Conservation (phyloP, 2,329 filamentous ascomycete species). For the Lasiodiplodia theobromae region DNA sequence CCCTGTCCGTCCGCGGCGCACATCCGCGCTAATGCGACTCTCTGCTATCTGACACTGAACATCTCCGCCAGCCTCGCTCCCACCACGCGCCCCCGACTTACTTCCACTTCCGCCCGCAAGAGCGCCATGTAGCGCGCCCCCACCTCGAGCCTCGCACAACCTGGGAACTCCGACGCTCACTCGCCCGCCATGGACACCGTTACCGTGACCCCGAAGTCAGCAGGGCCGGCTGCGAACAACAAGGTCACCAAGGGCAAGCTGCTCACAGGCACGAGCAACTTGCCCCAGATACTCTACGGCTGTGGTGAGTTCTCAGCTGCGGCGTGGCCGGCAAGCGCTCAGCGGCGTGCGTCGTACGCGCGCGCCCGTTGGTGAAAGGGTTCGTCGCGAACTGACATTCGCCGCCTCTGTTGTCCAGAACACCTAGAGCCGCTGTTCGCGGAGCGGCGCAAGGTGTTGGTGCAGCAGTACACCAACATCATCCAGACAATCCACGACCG, state of each 20-base stretch:
- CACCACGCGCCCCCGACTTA: not conserved
- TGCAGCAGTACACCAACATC: constrained; percentile 75
- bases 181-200: constrained; percentile 41
- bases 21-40: constrained; percentile 24
- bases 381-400: constrained; percentile 10
- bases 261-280: constrained; percentile 45
- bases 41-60: constrained; percentile 25
- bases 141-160: constrained; percentile 10
- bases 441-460: constrained; percentile 71
- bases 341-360: not conserved
- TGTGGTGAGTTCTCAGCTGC: constrained; percentile 42
- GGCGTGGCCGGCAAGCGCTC: not conserved
- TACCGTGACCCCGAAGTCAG: constrained; percentile 49
- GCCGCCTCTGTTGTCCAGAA: constrained; percentile 56
- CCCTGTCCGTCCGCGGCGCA: constrained; percentile 20
- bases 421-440: constrained; percentile 75
- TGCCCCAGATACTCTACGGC: constrained; percentile 51
- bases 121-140: constrained; percentile 28
- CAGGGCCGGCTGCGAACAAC: constrained; percentile 34
- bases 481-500: constrained; percentile 74
- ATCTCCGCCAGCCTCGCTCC: constrained; percentile 8
- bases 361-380: not conserved
- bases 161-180: not conserved
- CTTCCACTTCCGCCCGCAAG: not conserved
- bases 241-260: constrained; percentile 48